Evolutionary conservation across 2,329 filamentous ascomycete species (phyloP).

Genomic region (Pochonia chlamydosporia): DNA sequence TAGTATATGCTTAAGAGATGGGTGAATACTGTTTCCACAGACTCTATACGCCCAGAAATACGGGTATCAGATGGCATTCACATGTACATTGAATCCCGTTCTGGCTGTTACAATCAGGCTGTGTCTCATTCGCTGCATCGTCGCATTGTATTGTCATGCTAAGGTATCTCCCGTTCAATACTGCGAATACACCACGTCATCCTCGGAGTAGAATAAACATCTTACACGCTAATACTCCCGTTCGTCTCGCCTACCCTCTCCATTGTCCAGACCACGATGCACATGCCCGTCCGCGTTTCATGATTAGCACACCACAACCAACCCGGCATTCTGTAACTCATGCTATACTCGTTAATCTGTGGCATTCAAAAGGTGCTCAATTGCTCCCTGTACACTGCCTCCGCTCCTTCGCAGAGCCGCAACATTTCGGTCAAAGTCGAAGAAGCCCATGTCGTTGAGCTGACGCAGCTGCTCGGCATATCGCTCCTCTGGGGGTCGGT

Average conservation of each 20-base stretch:
- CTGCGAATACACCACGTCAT: background rate
- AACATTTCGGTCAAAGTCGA: conserved; percentile 90
- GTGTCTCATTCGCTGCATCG: too few relatives aligned
- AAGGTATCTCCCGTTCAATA: conserved; percentile 1
- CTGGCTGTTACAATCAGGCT: too few relatives aligned
- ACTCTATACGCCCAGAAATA: too few relatives aligned
- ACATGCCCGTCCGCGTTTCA: background rate
- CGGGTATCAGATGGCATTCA: too few relatives aligned
- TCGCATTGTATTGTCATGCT: conserved; percentile 2
- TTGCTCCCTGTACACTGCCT: conserved; percentile 88
- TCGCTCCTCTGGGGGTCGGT: conserved; percentile 83
- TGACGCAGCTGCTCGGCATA: conserved; percentile 88
- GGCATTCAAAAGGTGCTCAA: conserved; percentile 63
- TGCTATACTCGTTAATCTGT: conserved; percentile 10
- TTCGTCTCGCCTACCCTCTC: background rate
- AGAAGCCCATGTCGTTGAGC: conserved; percentile 98
- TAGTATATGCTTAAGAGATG: too few relatives aligned
- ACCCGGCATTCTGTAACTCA: background rate
- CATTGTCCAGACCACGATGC: background rate
- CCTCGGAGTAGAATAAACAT: background rate
- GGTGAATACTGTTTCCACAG: too few relatives aligned
- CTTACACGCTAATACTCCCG: background rate
- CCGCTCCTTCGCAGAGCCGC: conserved; percentile 81
- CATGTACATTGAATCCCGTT: too few relatives aligned
- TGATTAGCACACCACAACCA: background rate